Conservation (phyloP, 2,329 filamentous ascomycete genomes). For the Fusarium sp. region DNA sequence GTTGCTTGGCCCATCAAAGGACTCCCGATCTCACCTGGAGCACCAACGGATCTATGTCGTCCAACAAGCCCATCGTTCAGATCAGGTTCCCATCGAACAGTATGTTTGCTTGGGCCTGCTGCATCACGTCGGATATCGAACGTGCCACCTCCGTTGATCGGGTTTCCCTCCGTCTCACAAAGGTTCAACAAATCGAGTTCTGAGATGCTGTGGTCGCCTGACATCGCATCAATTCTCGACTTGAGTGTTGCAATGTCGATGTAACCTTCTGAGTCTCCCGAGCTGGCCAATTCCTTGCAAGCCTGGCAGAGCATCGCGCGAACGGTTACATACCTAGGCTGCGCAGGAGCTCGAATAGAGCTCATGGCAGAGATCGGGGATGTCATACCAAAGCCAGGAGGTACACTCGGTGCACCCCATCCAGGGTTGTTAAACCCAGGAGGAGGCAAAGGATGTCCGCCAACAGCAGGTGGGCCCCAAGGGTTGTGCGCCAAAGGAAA, state of each 20-base stretch:
- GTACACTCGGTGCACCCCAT: constrained; percentile 51
- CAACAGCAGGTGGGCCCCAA: constrained; percentile 55
- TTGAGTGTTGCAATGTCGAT: constrained; percentile 76
- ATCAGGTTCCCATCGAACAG: constrained; percentile 68
- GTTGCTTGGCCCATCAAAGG: constrained; percentile 63
- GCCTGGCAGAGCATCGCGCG: constrained; percentile 81
- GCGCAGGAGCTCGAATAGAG: constrained; percentile 52
- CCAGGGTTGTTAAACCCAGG: constrained; percentile 59
- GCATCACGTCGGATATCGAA: constrained; percentile 74
- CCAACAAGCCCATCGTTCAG: constrained; percentile 55
- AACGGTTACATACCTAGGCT: constrained; percentile 74
- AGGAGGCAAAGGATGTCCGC: constrained; percentile 55
- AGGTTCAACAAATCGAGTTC: constrained; percentile 81
- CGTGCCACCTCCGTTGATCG: constrained; percentile 87
- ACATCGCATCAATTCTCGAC: constrained; percentile 70
- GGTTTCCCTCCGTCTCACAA: constrained; percentile 90
- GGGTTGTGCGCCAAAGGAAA: constrained; percentile 54
- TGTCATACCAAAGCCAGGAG: constrained; percentile 50
- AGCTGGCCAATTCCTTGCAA: constrained; percentile 70
- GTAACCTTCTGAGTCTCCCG: constrained; percentile 68
- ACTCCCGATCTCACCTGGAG: constrained; percentile 77
- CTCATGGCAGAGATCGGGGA: constrained; percentile 48
- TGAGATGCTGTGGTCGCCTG: constrained; percentile 50
- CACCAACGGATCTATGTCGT: constrained; percentile 60
- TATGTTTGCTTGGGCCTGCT: constrained; percentile 51